Percentiles rank a stretch among this genome's conserved stretches.
Evolutionary conservation across 2,329 filamentous ascomycete genomes (phyloP).

Genomic region (Verticillium isaacii): DNA sequence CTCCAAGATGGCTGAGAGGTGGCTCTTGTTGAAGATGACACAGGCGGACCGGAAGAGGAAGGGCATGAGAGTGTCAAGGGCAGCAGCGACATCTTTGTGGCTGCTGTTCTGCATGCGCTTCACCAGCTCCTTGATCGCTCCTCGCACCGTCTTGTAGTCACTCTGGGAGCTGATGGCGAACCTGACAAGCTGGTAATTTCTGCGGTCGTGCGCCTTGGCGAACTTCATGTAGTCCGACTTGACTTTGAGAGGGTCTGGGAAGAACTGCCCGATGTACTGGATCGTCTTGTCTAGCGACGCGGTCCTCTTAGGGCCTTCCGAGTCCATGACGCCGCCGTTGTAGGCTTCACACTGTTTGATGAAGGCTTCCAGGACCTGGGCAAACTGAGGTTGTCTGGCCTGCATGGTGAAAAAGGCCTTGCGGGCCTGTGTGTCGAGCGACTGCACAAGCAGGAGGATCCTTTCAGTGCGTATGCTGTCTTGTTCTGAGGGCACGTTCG

Average conservation of each 20-base stretch:
- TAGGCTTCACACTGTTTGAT: conserved; percentile 82
- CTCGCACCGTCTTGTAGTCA: conserved; percentile 87
- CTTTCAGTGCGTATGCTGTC: conserved; percentile 80
- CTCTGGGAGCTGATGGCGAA: conserved; percentile 81
- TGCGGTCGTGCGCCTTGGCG: conserved; percentile 83
- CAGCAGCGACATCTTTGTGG: conserved; percentile 38
- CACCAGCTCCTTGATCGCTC: conserved; percentile 84
- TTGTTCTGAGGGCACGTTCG: conserved; percentile 50
- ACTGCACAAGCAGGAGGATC: conserved; percentile 75
- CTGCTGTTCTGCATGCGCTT: conserved; percentile 72
- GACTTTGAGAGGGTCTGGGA: conserved; percentile 71
- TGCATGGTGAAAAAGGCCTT: conserved; percentile 87
- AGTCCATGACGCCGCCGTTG: conserved; percentile 79
- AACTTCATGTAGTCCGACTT: conserved; percentile 82
- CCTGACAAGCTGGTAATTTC: conserved; percentile 82
- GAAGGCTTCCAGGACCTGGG: conserved; percentile 69
- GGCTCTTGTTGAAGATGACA: conserved; percentile 89
- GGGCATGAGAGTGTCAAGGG: conserved; percentile 76
- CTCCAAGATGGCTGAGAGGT: conserved; percentile 85
- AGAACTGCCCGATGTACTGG: conserved; percentile 65
- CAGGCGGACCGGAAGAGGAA: conserved; percentile 80
- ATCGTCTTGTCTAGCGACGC: conserved; percentile 68
- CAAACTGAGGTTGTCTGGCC: conserved; percentile 68
- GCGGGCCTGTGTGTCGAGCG: conserved; percentile 72
- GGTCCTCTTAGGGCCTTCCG: conserved; percentile 66